These are phyloP conservation scores for Eruca vesicaria DNA, from an alignment of 441 rosid species.

Conservation along the genomic window DNA sequence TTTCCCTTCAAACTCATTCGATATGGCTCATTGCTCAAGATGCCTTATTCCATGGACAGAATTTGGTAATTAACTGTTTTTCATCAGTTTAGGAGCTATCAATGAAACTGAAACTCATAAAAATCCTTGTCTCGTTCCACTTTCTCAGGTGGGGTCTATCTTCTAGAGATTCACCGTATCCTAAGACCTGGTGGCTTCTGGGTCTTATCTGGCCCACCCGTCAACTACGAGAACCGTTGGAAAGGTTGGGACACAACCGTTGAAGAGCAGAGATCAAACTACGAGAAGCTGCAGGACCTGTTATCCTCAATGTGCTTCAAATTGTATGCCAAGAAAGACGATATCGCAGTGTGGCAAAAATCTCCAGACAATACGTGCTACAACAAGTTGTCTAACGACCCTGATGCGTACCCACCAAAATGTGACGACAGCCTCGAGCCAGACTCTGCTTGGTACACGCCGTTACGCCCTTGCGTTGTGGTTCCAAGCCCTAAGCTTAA, in stretches of 20 bases:
- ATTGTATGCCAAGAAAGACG: conserved; percentile 81
- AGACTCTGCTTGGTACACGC: conserved; percentile 98
- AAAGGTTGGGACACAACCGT: conserved; percentile 96
- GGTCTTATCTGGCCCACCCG: conserved; percentile 99
- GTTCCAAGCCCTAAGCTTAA: conserved; percentile 69
- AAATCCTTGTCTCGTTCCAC: background rate
- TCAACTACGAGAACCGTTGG: conserved; percentile 89
- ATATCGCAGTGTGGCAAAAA: conserved; percentile 95
- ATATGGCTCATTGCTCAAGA: conserved; percentile 99
- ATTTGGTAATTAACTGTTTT: conserved; percentile 57
- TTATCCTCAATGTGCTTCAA: conserved; percentile 91
- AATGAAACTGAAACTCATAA: background rate
- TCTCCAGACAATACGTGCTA: conserved; percentile 68
- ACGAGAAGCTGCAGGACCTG: conserved; percentile 74
- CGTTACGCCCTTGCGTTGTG: conserved; percentile 82
- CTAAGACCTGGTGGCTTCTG: conserved; percentile 99
- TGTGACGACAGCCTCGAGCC: conserved; percentile 97
- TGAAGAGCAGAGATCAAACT: conserved; percentile 83
- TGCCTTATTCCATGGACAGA: conserved; percentile 99
- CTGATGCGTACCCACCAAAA: conserved; percentile 79
- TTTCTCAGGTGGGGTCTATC: conserved; percentile 86
- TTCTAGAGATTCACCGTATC: conserved; percentile 79
- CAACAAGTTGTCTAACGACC: conserved; percentile 50
- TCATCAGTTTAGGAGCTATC: background rate
- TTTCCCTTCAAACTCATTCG: conserved; percentile 92